Conservation (phyloP, 805 yeast genomes). For the Teunomyces barrocoloradensis region DNA sequence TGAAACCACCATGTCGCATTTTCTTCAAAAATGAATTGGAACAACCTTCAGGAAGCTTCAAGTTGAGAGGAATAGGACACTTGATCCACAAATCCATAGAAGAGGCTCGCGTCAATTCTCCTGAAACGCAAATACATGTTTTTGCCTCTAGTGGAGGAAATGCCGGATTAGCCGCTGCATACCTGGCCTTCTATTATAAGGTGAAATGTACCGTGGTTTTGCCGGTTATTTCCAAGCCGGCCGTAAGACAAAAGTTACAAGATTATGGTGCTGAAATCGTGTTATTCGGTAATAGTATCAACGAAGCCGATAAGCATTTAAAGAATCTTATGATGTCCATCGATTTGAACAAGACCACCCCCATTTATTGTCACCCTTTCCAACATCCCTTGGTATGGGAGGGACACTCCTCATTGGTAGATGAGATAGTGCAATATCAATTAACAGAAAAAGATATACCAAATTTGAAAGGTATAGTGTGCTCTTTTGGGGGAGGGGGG, state of each 20-base stretch:
- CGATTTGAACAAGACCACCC: conserved; percentile 18
- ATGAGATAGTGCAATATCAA: conserved; percentile 37
- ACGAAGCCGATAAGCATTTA: conserved; percentile 50
- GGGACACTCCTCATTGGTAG: conserved; percentile 50
- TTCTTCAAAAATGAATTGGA: conserved; percentile 49
- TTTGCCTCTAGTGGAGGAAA: conserved; percentile 57
- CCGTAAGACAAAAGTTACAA: conserved; percentile 45
- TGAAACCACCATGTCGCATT: conserved; percentile 35
- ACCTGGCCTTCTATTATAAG: conserved; percentile 36
- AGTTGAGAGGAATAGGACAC: conserved; percentile 54
- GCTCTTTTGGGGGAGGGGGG: conserved; percentile 61
- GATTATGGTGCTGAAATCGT: conserved; percentile 51
- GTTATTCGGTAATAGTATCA: conserved; percentile 44
- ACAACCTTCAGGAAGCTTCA: conserved; percentile 60
- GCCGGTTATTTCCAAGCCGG: conserved; percentile 47
- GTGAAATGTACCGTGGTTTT: conserved; percentile 60
- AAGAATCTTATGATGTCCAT: conserved; percentile 21
- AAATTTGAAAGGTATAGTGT: conserved; percentile 44
- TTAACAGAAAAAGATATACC: conserved; percentile 15
- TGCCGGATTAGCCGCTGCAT: conserved; percentile 56
- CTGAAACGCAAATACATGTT: conserved; percentile 34
- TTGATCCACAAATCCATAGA: conserved; percentile 36
- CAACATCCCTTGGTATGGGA: conserved; percentile 53
- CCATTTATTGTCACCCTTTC: conserved; percentile 56
- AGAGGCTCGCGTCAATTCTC: conserved; percentile 17